Percentiles rank a stretch among this genome's conserved stretches.
Evolutionary conservation across 495 filamentous ascomycete species (phyloP).

Genomic region (Penicillium canescens): DNA sequence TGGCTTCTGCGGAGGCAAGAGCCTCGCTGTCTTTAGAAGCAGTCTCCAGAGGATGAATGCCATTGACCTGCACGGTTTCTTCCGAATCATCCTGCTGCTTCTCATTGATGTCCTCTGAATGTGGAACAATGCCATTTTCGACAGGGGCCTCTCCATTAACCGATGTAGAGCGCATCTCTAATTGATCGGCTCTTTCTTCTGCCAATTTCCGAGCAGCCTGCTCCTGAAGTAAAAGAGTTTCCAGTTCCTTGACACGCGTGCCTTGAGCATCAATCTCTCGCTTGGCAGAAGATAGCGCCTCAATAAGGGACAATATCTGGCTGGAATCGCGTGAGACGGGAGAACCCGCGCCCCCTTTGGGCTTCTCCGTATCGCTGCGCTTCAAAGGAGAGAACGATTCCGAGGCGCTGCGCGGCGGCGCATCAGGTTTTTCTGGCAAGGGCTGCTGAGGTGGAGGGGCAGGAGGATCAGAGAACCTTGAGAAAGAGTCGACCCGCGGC

Average conservation of each 20-base stretch:
- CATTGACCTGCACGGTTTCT: constrained; percentile 16
- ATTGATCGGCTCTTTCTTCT: constrained; percentile 72
- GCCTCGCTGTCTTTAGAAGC: constrained; percentile 37
- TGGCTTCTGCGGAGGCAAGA: constrained; percentile 25
- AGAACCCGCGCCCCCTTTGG: constrained; percentile 59
- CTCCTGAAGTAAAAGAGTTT: constrained; percentile 76
- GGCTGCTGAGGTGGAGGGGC: constrained; percentile 91
- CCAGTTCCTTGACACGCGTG: constrained; percentile 75
- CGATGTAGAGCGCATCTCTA: constrained; percentile 52
- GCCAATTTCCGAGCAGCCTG: constrained; percentile 77
- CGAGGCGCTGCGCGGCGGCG: constrained; percentile 43
- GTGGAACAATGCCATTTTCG: constrained; percentile 36
- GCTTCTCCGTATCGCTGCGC: constrained; percentile 72
- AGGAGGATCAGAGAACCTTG: constrained; percentile 82
- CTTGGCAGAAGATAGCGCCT: constrained; percentile 76
- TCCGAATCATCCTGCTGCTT: constrained; percentile 11
- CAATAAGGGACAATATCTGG: constrained; percentile 77
- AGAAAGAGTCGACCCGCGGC: constrained; percentile 57
- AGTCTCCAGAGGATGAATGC: constrained; percentile 10
- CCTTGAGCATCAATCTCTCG: constrained; percentile 79
- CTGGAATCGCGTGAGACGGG: constrained; percentile 66
- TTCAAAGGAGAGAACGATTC: constrained; percentile 60
- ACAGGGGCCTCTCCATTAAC: constrained; percentile 21
- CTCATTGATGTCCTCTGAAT: constrained; percentile 16
- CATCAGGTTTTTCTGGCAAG: constrained; percentile 85